Evolutionary conservation across 805 yeast genomes (phyloP).

Genomic region (Pichia eremophila): DNA sequence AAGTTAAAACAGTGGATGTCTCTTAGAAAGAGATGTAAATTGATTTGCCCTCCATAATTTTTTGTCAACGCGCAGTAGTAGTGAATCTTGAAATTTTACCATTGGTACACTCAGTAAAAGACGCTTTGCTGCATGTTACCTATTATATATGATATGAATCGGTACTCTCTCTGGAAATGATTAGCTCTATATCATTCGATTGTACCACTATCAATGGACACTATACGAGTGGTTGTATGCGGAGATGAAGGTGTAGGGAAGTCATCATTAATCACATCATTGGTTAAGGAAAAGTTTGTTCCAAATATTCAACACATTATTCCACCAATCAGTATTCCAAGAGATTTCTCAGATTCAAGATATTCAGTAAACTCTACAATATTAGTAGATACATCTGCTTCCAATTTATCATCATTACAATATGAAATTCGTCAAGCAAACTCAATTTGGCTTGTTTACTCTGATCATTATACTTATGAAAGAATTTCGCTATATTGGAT

Average conservation of each 20-base stretch:
- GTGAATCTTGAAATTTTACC: too few species aligned
- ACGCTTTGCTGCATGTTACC: too few species aligned
- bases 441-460: conserved; percentile 89
- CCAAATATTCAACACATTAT: conserved; percentile 69
- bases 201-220: conserved; percentile 25
- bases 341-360: conserved; percentile 50
- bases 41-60: too few species aligned
- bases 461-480: conserved; percentile 92
- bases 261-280: conserved; percentile 65
- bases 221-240: conserved; percentile 77
- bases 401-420: conserved; percentile 52
- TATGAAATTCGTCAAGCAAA: conserved; percentile 75
- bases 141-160: too few species aligned
- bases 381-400: conserved; percentile 70
- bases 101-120: too few species aligned
- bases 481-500: conserved; percentile 90
- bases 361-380: conserved; percentile 59
- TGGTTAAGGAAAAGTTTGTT: conserved; percentile 74
- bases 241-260: conserved; percentile 94
- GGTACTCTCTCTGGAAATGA: too few species aligned
- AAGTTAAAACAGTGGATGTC: too few species aligned
- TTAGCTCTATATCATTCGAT: background rate
- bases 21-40: too few species aligned
- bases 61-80: too few species aligned
- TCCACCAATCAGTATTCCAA: conserved; percentile 79